Base-by-base conservation (phyloP, 2,329 filamentous ascomycete species). In the Ceratocystis smalleyi region DNA sequence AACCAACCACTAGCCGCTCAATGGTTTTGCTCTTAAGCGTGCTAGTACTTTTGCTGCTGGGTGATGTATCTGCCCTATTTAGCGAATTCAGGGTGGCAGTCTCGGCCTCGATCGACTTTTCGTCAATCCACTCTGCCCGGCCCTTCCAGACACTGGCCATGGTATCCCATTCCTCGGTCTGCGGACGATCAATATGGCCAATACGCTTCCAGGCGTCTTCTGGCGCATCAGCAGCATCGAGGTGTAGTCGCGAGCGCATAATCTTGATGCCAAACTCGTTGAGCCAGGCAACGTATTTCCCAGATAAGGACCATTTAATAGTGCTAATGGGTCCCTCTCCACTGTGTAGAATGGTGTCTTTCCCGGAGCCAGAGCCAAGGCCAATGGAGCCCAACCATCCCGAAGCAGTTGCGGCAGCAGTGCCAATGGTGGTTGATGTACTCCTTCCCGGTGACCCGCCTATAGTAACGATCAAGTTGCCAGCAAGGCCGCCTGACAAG, bases 241-340 rank as follows among this genome's bases (percentile, higher is more conserved):
- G 79, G 69, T 91, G 84, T 22, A 95, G 72, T 72, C 94, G 89
- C 3, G 90, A 90, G 45, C 94, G 84, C 91, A 97, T 97, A 67
- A 99, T 94, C 73, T 96, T 96, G 72, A 97, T 95, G 3, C 94
- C 94, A 70, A 95, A 87, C 74, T 99, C 94, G 71, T 97, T 99
- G 49, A 95, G 81, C 94, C 94, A 99, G 0, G 86, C 89, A 0
- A 96, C 88, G 71, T 91, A 97, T 75, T 88, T 94, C 0, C 94
- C 92, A 0, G 90, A 92, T 49, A 92, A 73, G 0, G 92, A 97
- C 91, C 92, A 99, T 73, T 95, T 92, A 71, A 99, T 94, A 2
- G 86, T 88, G 72, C 84, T 92, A 68, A 99, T 94, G 1, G 85
- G 83, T 2, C 94, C 94, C 75, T 99, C 95, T 1, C 94, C 94